These are phyloP conservation scores for Pseudotsuga menziesii DNA, from an alignment of 75 land plant species.

Conservation along the genomic window DNA sequence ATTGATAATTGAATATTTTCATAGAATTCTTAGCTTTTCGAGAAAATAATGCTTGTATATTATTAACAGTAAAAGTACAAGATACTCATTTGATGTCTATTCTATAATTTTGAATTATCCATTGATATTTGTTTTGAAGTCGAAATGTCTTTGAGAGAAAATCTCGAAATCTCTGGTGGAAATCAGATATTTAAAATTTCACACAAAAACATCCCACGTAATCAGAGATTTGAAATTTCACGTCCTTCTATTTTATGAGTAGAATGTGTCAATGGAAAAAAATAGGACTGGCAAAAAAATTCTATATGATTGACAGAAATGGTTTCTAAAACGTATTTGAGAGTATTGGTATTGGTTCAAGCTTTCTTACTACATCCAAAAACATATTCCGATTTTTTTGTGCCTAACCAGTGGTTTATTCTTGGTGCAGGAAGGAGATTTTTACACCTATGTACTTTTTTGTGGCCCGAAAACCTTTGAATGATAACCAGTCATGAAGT, in stretches of 20 bases:
- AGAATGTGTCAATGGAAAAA: not conserved
- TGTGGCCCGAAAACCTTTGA: constrained; percentile 71
- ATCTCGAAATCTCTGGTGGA: not conserved
- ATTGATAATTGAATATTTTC: not conserved
- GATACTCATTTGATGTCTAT: too few species aligned
- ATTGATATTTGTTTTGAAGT: not conserved
- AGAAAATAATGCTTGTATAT: too few species aligned
- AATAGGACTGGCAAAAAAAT: not conserved
- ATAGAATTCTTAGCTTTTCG: too few species aligned
- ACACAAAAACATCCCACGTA: not conserved
- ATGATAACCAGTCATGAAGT: too few species aligned
- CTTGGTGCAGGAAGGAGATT: constrained; percentile 77
- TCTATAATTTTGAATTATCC: not conserved
- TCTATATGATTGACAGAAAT: not conserved
- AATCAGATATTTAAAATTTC: not conserved
- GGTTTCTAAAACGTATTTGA: not conserved
- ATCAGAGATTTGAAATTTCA: not conserved
- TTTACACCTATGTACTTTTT: constrained; percentile 97
- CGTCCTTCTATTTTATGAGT: not conserved
- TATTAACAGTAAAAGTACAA: too few species aligned
- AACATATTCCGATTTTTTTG: not conserved
- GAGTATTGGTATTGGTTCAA: not conserved
- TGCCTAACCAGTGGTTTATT: not conserved
- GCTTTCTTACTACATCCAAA: not conserved
- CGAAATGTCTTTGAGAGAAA: not conserved